Percentiles rank a stretch among this genome's conserved stretches.
Evolutionary conservation across 2,329 filamentous ascomycete species (phyloP).

Genomic region (Verticillium nubilum): DNA sequence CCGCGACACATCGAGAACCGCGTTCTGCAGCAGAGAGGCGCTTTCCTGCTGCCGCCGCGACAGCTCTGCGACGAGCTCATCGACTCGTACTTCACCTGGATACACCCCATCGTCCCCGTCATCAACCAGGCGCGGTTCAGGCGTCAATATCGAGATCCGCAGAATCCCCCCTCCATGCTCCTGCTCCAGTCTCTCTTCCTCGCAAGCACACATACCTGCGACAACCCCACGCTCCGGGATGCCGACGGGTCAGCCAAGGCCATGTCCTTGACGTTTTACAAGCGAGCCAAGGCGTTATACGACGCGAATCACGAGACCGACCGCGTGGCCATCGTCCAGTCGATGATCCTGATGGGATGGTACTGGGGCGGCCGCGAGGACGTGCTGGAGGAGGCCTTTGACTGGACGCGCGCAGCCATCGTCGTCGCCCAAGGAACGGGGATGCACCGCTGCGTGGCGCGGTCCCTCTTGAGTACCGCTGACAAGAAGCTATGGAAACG

Average conservation of each 20-base stretch:
- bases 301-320: constrained; percentile 98
- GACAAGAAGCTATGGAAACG: constrained; percentile 96
- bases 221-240: constrained; percentile 93
- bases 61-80: constrained; percentile 90
- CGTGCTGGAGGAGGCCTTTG: constrained; percentile 99
- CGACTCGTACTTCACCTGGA: constrained; percentile 92
- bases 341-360: constrained; percentile 92
- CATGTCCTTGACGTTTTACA: constrained; percentile 94
- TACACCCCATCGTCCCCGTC: constrained; percentile 89
- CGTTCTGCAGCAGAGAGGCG: constrained; percentile 86
- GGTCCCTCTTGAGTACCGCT: constrained; percentile 82
- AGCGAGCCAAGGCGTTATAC: constrained; percentile 89
- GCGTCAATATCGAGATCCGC: constrained; percentile 82
- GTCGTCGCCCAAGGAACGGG: constrained; percentile 95
- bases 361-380: constrained; percentile 99
- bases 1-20: constrained; percentile 94
- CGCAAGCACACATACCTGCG: constrained; percentile 91
- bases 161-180: constrained; percentile 90
- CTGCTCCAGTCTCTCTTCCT: constrained; percentile 85
- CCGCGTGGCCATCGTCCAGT: constrained; percentile 92
- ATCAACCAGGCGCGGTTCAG: constrained; percentile 93
- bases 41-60: constrained; percentile 83
- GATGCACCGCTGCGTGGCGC: constrained; percentile 95
- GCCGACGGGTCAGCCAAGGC: constrained; percentile 91
- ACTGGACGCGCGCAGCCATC: constrained; percentile 93